Percentiles rank a stretch among this genome's conserved stretches.
Conservation (phyloP, 2,329 filamentous ascomycete species). For the Tolypocladium album region DNA sequence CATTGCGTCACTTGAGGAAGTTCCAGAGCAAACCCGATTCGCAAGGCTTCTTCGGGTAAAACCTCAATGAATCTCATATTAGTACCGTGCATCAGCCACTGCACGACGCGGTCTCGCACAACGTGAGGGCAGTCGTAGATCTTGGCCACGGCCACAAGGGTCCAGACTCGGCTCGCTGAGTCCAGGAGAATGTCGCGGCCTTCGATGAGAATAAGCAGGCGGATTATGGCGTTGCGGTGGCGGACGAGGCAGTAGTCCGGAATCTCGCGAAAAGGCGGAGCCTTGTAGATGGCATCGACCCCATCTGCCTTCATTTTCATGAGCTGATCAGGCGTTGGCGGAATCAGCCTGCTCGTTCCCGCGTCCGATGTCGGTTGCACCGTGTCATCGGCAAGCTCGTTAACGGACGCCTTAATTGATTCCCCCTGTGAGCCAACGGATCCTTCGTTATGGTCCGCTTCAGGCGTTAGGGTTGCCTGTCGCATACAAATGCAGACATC, state of each 20-base stretch:
- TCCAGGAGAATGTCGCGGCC: slow-evolving; percentile 44
- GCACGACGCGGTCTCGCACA: slow-evolving; percentile 37
- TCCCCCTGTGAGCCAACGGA: not conserved
- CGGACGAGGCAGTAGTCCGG: slow-evolving; percentile 54
- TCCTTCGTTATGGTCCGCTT: not conserved
- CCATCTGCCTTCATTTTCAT: slow-evolving; percentile 11
- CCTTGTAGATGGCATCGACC: slow-evolving; percentile 9
- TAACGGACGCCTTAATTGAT: not conserved
- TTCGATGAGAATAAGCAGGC: slow-evolving; percentile 48
- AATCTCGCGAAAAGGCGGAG: slow-evolving; percentile 24
- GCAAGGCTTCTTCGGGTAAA: slow-evolving; percentile 49
- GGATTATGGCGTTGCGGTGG: slow-evolving; percentile 52
- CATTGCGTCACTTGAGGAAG: slow-evolving; percentile 29
- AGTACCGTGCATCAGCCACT: slow-evolving; percentile 45
- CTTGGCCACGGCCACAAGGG: slow-evolving; percentile 50
- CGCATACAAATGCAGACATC: slow-evolving; percentile 24
- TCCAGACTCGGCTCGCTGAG: slow-evolving; percentile 57
- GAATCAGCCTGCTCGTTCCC: not conserved
- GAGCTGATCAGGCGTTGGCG: slow-evolving; percentile 4
- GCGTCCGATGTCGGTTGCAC: not conserved
- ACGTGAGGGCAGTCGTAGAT: slow-evolving; percentile 40
- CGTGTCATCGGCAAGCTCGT: not conserved
- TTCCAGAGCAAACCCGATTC: slow-evolving; percentile 40
- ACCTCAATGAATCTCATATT: slow-evolving; percentile 53
- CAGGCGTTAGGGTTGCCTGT: not conserved